Evolutionary conservation across 495 filamentous ascomycete species (phyloP), one percentile per base, ranked within the genome.

Genomic region (Haplographium delicatum): DNA sequence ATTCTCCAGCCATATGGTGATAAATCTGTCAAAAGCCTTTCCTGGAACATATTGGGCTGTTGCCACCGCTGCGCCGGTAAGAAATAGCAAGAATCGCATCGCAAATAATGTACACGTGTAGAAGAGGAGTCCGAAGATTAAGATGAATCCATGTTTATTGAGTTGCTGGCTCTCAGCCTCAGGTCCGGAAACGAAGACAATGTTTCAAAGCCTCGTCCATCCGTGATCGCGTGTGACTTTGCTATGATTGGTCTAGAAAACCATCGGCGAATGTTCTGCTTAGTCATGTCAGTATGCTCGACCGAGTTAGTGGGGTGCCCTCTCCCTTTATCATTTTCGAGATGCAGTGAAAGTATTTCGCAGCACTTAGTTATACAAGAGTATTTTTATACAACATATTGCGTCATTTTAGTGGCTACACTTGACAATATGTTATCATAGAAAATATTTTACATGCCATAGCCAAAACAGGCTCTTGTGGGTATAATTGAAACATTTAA

Each of bases 1-100:
- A 56, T 86, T 88, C 65, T 88, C 84, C 6, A 88, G 72, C 83
- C 83, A 88, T 46, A 88, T 80, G 15, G 80, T 78, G 49, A 80
- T 75, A 51, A 88, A 78, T 8, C 80, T 70, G 64, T 88, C 74
- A 61, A 86, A 88, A 13, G 69, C 78, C 55, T 72, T 70, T 31
- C 84, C 84, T 0, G 68, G 69, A 13, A 79, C 69, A 41, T 62
- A 53, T 11, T 44, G 44, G 11, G 53, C 39, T 13, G 44, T 31
- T 27, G 38, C 49, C 24, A 46, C 30, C 4, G 31, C 40, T 23
- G 43, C 52, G n/a, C 35, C 49, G 15, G 39, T 44, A 26, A 57
- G 25, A 10, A 43, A 24, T 1, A 50, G 43, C 2, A 37, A 50
- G 41, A 40, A 48, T n/a, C 41, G 40, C 49, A 56, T 56, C n/a